phyloP scores from a whole-genome alignment of 1,284 basidiomycete species.

The Marasmius oreades region DNA sequence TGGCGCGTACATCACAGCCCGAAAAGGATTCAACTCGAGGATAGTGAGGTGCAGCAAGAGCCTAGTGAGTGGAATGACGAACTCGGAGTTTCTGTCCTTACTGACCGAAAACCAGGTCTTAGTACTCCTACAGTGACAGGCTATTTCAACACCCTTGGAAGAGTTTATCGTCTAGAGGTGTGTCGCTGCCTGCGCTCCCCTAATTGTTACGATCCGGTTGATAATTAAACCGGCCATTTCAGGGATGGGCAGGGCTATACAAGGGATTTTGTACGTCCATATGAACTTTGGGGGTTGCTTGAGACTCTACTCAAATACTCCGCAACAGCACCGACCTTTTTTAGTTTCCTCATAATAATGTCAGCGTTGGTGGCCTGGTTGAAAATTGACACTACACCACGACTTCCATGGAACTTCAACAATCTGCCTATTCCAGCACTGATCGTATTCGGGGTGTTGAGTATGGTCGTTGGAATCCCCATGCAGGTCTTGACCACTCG shows the following conservation, averaged over 20 bases:
- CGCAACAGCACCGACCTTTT: too few species aligned
- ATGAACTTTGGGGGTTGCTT: too few species aligned
- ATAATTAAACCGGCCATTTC: neutral
- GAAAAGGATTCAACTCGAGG: neutral
- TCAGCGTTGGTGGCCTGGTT: too few species aligned
- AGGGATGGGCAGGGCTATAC: neutral
- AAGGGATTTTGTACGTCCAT: neutral
- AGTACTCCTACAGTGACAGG: neutral
- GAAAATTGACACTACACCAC: neutral
- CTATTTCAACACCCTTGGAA: neutral
- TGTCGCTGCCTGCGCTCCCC: neutral
- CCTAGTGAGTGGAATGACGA: neutral
- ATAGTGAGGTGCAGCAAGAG: neutral
- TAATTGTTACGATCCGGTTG: neutral
- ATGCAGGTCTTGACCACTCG: neutral
- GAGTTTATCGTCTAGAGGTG: constrained; percentile 1
- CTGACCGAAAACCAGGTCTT: neutral
- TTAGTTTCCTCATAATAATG: too few species aligned
- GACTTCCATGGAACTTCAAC: neutral
- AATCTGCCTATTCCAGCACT: neutral
- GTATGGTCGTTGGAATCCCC: neutral
- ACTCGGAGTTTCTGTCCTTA: too few species aligned
- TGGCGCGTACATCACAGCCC: neutral
- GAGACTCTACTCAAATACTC: too few species aligned
- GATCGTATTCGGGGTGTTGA: neutral